Evolutionary conservation across 2,329 filamentous ascomycete species (phyloP).

Genomic region (Epichloe baconii): DNA sequence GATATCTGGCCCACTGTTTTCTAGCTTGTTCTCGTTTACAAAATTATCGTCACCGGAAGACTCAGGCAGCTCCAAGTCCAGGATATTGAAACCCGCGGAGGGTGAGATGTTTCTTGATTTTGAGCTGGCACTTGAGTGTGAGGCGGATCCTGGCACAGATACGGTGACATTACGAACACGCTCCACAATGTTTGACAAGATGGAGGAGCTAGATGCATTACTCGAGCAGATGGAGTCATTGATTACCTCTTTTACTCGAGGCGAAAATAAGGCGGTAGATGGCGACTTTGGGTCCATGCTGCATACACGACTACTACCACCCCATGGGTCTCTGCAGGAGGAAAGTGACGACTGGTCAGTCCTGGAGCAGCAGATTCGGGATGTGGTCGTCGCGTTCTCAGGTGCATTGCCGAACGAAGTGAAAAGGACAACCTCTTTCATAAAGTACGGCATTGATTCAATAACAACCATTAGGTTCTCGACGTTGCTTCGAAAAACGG

Average conservation of each 20-base stretch:
- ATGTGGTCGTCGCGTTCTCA: neutral
- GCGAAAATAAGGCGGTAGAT: neutral
- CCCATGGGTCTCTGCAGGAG: neutral
- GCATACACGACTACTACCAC: too few species aligned
- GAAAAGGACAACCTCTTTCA: slow-evolving; percentile 18
- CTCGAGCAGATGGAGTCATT: neutral
- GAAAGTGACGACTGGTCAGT: neutral
- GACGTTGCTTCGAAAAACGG: slow-evolving; percentile 14
- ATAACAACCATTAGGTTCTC: slow-evolving; percentile 21
- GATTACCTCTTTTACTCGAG: neutral
- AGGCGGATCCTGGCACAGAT: neutral
- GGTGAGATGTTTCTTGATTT: neutral
- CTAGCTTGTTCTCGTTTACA: neutral
- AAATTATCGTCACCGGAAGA: neutral
- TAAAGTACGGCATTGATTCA: slow-evolving; percentile 19
- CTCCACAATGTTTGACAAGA: neutral
- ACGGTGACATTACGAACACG: neutral
- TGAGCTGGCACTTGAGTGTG: neutral
- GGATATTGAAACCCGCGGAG: neutral
- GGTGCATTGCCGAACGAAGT: slow-evolving; percentile 8
- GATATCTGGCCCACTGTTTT: neutral
- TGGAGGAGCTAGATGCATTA: neutral
- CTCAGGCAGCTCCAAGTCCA: neutral
- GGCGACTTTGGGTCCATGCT: neutral
- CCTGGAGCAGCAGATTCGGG: neutral